Evolutionary conservation across 2,329 filamentous ascomycete genomes (phyloP), one percentile per base, ranked within the genome.

Genomic region (Ustulina deusta): DNA sequence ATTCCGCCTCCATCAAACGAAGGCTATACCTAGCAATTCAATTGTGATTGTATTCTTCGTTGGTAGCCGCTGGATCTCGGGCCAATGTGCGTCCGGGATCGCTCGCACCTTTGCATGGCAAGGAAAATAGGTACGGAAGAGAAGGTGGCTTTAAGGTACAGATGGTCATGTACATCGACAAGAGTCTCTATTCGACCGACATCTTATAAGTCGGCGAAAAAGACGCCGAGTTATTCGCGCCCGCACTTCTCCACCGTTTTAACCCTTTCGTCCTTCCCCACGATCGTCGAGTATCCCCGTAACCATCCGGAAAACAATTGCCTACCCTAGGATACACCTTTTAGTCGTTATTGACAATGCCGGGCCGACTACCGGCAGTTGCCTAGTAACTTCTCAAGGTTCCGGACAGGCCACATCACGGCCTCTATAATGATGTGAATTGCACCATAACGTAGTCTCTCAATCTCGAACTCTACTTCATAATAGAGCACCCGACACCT

Each of bases 201-300:
- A 34, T 56, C 25, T 34, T 66, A 5, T 32, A 66, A 69, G 54
- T 71, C 66, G 69, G 69, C 62, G 58, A 42, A 69, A 69, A 64
- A 49, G 59, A 27, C 20, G 44, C 69, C 69, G 69, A 69, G 20
- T 40, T 17, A 40, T 57, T 52, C 29, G 34, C 3, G 34, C 20
- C 34, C 52, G 48, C 54, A 27, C 22, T 58, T 61, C 63, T 40
- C 63, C 67, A 69, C 60, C 29, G 34, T 29, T 49, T 51, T 4
- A 9, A 3, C 36, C 32, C 59, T 48, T 29, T 59, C 40, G 15
- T 48, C 20, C 48, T 20, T 27, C 63, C 38, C 55, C 46, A 44
- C 64, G 48, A 55, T 59, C 56, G 15, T 48, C 27, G 32, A 46
- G n/a, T 52, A 22, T 29, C 29, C 49, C 36, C 32, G 42, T 32